Conservation (phyloP, 2,329 filamentous ascomycete genomes). For the Biscogniauxia mediterranea region DNA sequence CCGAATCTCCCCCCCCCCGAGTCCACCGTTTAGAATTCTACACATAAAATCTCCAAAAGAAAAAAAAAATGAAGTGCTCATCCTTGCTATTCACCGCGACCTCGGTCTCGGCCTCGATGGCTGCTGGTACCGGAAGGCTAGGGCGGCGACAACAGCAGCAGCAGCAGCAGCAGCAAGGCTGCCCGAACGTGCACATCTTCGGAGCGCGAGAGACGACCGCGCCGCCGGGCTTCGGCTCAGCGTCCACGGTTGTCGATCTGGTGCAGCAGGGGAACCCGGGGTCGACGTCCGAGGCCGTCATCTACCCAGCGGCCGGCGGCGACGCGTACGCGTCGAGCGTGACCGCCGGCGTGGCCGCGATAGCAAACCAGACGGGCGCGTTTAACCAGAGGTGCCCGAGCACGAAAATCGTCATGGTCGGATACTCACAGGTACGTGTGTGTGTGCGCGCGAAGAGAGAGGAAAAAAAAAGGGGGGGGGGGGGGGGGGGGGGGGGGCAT, state of each 20-base stretch:
- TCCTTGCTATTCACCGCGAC: slow-evolving; percentile 3
- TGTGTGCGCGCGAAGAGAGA: not conserved
- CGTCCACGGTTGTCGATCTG: slow-evolving; percentile 43
- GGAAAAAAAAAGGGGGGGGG: not conserved
- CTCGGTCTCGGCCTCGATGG: not conserved
- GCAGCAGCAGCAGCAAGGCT: slow-evolving; percentile 23
- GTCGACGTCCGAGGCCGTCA: slow-evolving; percentile 45
- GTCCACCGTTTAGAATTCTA: not conserved
- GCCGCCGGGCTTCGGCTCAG: slow-evolving; percentile 44
- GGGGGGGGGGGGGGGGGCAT: not conserved
- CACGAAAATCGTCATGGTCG: slow-evolving; percentile 56
- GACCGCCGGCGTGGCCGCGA: slow-evolving; percentile 50
- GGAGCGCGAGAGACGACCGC: slow-evolving; percentile 50
- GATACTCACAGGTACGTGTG: slow-evolving; percentile 55
- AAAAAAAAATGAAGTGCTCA: not conserved
- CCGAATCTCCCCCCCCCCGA: too few relatives aligned
- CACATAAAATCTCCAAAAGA: not conserved
- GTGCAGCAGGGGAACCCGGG: slow-evolving; percentile 41
- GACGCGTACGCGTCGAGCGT: slow-evolving; percentile 53
- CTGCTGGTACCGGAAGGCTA: not conserved
- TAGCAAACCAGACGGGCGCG: slow-evolving; percentile 43
- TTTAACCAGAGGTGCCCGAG: slow-evolving; percentile 54
- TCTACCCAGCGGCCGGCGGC: slow-evolving; percentile 56
- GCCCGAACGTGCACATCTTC: slow-evolving; percentile 46
- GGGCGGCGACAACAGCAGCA: slow-evolving; percentile 2